A percentile compares a stretch with the other conserved stretches of the same genome.
Conservation (phyloP, 495 filamentous ascomycete species). For the Alectoria sarmentosa region DNA sequence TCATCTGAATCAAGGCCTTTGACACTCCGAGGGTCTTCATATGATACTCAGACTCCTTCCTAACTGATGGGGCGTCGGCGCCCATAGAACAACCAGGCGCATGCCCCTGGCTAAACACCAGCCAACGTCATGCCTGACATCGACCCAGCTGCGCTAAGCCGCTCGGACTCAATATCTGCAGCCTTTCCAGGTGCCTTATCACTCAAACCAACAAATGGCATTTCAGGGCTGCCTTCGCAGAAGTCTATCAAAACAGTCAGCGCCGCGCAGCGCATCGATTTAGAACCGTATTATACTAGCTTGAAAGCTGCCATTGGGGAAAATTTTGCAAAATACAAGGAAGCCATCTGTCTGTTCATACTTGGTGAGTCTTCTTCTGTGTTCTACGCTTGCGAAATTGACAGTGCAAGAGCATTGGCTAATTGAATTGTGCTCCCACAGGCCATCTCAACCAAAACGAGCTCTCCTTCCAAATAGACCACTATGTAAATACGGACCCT, state of each 20-base stretch:
- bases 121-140: constrained; percentile 66
- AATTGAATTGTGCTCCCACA: constrained; percentile 29
- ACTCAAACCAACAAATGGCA: constrained; percentile 37
- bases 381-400: constrained; percentile 6
- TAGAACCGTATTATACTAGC: constrained; percentile 82
- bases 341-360: constrained; percentile 69
- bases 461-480: constrained; percentile 66
- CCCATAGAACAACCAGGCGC: constrained; percentile 25
- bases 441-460: constrained; percentile 83
- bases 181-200: constrained; percentile 54
- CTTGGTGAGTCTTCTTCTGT: constrained; percentile 53
- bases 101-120: constrained; percentile 30
- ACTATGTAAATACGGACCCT: constrained; percentile 61
- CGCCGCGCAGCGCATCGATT: constrained; percentile 74
- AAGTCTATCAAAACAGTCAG: constrained; percentile 53
- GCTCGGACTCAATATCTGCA: constrained; percentile 54
- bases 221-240: constrained; percentile 47
- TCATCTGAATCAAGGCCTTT: not conserved
- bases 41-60: constrained; percentile 6
- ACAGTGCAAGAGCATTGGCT: constrained; percentile 9
- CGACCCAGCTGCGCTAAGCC: constrained; percentile 76
- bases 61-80: constrained; percentile 25
- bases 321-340: constrained; percentile 84
- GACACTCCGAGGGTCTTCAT: not conserved
- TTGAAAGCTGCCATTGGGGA: constrained; percentile 77